phyloP scores from a whole-genome alignment of 768 basidiomycete species.

The Boletus sp. region DNA sequence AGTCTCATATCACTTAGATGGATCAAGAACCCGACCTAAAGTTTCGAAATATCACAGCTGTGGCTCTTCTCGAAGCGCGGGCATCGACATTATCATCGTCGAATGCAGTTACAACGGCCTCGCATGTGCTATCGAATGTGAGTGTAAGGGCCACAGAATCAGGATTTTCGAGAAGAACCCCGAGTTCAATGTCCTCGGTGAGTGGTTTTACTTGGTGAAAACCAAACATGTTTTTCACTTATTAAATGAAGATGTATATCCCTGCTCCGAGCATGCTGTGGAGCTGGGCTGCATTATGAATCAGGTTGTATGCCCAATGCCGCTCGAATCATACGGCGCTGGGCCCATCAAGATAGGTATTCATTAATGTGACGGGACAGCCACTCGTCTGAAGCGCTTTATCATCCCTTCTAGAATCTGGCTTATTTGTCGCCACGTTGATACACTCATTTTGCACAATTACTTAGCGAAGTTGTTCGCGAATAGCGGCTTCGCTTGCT shows the following conservation, averaged over 20 bases:
- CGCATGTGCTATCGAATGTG: background rate
- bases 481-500: conserved; percentile 15
- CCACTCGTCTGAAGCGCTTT: conserved; percentile 11
- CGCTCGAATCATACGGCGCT: conserved; percentile 24
- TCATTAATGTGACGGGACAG: conserved; percentile 13
- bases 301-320: conserved; percentile 21
- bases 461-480: conserved; percentile 18
- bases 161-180: conserved; percentile 22
- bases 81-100: conserved; percentile 1
- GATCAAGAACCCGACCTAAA: background rate
- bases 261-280: background rate
- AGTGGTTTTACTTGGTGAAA: background rate
- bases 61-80: background rate
- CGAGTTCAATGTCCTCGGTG: conserved; percentile 13
- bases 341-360: conserved; percentile 21
- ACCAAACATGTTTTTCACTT: conserved; percentile 8
- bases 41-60: background rate
- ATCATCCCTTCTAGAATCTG: conserved; percentile 23
- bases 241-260: conserved; percentile 14
- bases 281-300: background rate
- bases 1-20: background rate
- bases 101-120: conserved; percentile 19
- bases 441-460: conserved; percentile 17
- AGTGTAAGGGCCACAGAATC: conserved; percentile 17
- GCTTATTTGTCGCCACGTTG: conserved; percentile 16